Evolutionary conservation across 2,329 filamentous ascomycete species (phyloP).

Genomic region (Aspergillus sp.): DNA sequence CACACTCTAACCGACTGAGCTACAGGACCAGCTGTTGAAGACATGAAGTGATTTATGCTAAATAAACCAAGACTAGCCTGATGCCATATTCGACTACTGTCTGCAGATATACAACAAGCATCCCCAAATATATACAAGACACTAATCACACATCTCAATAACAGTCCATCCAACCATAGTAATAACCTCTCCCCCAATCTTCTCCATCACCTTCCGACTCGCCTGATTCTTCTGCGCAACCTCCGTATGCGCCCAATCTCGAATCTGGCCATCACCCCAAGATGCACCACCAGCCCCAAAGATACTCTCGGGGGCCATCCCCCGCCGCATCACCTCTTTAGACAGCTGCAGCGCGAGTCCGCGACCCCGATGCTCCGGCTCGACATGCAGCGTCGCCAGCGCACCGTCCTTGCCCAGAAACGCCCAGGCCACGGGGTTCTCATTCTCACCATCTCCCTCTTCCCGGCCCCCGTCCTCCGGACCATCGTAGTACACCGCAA

Average conservation of each 20-base stretch:
- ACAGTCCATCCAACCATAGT: conserved; percentile 39
- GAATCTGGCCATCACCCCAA: neutral
- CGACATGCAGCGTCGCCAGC: conserved; percentile 39
- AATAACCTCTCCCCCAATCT: conserved; percentile 36
- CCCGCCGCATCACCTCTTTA: conserved; percentile 31
- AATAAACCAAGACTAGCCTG: too few relatives aligned
- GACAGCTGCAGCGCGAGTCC: conserved; percentile 34
- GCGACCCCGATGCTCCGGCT: conserved; percentile 39
- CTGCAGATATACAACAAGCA: too few relatives aligned
- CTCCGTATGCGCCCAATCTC: conserved; percentile 37
- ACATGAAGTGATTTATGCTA: too few relatives aligned
- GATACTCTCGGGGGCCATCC: conserved; percentile 20
- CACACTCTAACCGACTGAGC: too few relatives aligned
- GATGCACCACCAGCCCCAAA: neutral
- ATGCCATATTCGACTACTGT: too few relatives aligned
- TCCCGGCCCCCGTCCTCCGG: neutral
- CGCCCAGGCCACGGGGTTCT: conserved; percentile 39
- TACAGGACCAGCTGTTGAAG: too few relatives aligned
- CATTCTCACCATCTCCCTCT: conserved; percentile 6
- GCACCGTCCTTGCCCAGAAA: conserved; percentile 39
- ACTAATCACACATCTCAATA: conserved; percentile 23
- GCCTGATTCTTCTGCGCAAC: conserved; percentile 33
- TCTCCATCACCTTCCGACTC: conserved; percentile 45
- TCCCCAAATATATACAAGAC: neutral
- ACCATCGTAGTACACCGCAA: conserved; percentile 31